phyloP scores from a whole-genome alignment of 2,329 filamentous ascomycete species.

The Colletotrichum euphorbiae region DNA sequence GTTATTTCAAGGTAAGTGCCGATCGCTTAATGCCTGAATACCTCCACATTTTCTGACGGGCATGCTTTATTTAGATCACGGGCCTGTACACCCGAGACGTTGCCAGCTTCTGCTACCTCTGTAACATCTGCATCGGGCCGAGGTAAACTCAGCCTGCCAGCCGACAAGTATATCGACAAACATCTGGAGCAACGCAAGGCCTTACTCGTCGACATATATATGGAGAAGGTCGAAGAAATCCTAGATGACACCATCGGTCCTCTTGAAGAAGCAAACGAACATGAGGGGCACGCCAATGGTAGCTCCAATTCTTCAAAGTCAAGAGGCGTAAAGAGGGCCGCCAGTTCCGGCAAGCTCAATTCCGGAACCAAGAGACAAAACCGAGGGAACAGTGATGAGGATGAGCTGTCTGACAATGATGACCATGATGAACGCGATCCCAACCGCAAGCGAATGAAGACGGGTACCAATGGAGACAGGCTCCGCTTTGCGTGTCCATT shows the following conservation, averaged over 20 bases:
- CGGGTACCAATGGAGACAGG: constrained; percentile 1
- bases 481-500: constrained; percentile 51
- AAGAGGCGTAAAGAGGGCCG: not conserved
- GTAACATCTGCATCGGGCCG: not conserved
- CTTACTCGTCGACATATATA: constrained; percentile 25
- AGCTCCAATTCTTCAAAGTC: not conserved
- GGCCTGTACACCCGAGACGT: not conserved
- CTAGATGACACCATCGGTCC: constrained; percentile 25
- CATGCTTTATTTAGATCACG: too few species aligned
- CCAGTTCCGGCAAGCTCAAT: not conserved
- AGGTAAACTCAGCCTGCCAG: not conserved
- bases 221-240: constrained; percentile 26
- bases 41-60: too few species aligned
- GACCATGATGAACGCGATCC: not conserved
- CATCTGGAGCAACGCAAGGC: constrained; percentile 25
- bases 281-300: not conserved
- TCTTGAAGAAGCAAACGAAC: constrained; percentile 14
- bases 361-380: constrained; percentile 3
- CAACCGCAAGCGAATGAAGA: constrained; percentile 30
- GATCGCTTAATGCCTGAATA: too few species aligned
- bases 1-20: not conserved
- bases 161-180: constrained; percentile 7
- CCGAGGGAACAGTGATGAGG: not conserved
- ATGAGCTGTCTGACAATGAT: not conserved
- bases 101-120: not conserved